These are phyloP conservation scores for Aspergillus neoniger DNA, from an alignment of 2,329 filamentous ascomycete genomes.

Conservation along the genomic window DNA sequence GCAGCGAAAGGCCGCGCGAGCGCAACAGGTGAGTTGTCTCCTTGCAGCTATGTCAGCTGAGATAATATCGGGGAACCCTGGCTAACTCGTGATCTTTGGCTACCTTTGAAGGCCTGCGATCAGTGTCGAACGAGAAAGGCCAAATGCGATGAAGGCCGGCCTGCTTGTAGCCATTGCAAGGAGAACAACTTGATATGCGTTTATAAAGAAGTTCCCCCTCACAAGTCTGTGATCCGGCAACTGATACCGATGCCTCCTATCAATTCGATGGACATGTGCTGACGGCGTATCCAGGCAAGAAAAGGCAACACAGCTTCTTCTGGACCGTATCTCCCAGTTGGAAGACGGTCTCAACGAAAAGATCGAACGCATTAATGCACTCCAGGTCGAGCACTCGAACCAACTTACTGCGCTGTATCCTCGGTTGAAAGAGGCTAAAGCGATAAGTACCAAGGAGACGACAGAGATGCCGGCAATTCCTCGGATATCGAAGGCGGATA, in stretches of 20 bases:
- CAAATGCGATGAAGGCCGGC: constrained; percentile 85
- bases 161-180: constrained; percentile 79
- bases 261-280: constrained; percentile 1
- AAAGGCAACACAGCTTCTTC: constrained; percentile 41
- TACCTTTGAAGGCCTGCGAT: constrained; percentile 73
- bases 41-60: neutral
- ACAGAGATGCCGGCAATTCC: constrained; percentile 18
- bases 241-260: neutral
- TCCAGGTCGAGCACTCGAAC: constrained; percentile 23
- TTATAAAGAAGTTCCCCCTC: constrained; percentile 87
- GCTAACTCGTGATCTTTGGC: constrained; percentile 11
- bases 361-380: constrained; percentile 20
- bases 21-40: constrained; percentile 37
- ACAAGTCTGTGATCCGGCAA: constrained; percentile 65
- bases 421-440: constrained; percentile 6
- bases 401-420: constrained; percentile 14
- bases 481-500: constrained; percentile 30
- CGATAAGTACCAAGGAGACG: constrained; percentile 8
- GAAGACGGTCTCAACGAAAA: constrained; percentile 34
- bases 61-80: neutral
- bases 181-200: constrained; percentile 82
- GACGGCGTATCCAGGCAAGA: constrained; percentile 38
- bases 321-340: constrained; percentile 37
- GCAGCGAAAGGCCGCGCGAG: constrained; percentile 43
- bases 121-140: constrained; percentile 84